Percentiles rank a stretch among this genome's conserved stretches.
Conservation (phyloP, 306 rosid genomes). For the Cicer bijugum region DNA sequence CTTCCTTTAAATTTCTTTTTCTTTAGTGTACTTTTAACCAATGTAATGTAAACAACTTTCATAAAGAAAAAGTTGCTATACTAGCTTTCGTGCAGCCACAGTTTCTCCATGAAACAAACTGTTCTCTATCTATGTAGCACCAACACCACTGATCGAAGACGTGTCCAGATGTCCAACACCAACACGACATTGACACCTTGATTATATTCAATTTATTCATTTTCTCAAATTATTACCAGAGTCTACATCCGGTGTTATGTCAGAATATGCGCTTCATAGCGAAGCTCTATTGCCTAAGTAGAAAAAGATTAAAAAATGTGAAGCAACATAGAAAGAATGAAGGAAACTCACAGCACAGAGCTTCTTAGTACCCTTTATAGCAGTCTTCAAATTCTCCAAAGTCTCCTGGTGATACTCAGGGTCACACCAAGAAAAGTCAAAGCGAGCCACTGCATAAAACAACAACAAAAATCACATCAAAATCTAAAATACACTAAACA, state of each 20-base stretch:
- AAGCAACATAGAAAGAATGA: neutral
- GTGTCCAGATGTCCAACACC: too few species aligned
- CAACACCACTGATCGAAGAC: too few species aligned
- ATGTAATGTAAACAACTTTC: too few species aligned
- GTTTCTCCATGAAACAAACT: constrained; percentile 12
- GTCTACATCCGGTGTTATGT: too few species aligned
- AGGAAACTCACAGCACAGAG: constrained; percentile 89
- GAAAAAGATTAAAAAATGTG: neutral
- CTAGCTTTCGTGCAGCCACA: neutral
- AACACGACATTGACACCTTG: too few species aligned
- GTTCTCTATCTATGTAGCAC: neutral
- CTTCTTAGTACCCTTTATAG: constrained; percentile 85
- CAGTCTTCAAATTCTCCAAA: constrained; percentile 82
- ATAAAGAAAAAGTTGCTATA: neutral
- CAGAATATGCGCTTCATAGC: too few species aligned
- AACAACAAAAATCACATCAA: constrained; percentile 24
- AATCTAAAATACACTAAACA: constrained; percentile 11
- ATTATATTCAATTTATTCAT: too few species aligned
- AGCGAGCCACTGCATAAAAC: constrained; percentile 80
- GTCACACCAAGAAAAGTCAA: constrained; percentile 91
- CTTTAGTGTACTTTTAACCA: too few species aligned
- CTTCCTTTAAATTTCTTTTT: too few species aligned
- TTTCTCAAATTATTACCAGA: too few species aligned
- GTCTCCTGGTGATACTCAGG: constrained; percentile 86
- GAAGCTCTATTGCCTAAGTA: neutral